Evolutionary conservation across 2,329 filamentous ascomycete species (phyloP).

Genomic region (Aspergillus puulaauensis): DNA sequence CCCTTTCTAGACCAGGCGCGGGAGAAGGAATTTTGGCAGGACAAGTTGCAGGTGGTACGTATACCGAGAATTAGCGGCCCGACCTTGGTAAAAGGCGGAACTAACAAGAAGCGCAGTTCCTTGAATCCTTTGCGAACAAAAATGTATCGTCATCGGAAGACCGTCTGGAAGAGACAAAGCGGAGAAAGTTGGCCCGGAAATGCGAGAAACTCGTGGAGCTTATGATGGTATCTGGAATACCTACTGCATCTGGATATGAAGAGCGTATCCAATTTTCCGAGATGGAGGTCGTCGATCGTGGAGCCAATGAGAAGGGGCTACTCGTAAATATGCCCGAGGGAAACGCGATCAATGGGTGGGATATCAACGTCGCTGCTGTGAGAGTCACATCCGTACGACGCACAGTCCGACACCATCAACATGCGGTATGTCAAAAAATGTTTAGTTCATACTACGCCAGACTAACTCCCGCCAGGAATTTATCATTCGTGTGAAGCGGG

Average conservation of each 20-base stretch:
- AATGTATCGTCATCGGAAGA: constrained; percentile 97
- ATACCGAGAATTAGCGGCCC: not conserved
- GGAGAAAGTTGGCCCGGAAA: constrained; percentile 87
- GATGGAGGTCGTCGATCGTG: constrained; percentile 91
- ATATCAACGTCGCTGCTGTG: constrained; percentile 91
- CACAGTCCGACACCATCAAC: constrained; percentile 84
- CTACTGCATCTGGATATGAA: constrained; percentile 94
- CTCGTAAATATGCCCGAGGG: constrained; percentile 86
- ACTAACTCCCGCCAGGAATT: constrained; percentile 66
- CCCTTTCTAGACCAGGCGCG: constrained; percentile 94
- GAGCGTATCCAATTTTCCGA: constrained; percentile 96
- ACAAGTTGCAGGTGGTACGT: constrained; percentile 89
- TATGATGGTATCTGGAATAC: constrained; percentile 99
- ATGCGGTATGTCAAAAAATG: constrained; percentile 64
- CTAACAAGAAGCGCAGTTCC: constrained; percentile 60
- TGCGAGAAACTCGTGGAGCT: constrained; percentile 94
- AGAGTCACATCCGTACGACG: constrained; percentile 77
- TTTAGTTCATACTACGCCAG: not conserved
- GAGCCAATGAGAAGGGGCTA: constrained; percentile 86
- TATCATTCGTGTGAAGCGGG: constrained; percentile 78
- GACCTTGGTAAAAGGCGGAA: not conserved
- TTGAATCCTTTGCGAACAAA: constrained; percentile 96
- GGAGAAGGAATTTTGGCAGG: constrained; percentile 99
- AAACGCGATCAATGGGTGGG: constrained; percentile 92
- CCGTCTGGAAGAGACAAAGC: constrained; percentile 91